A percentile compares a stretch with the other conserved stretches of the same genome.
phyloP scores from a whole-genome alignment of 805 yeast species.

The Debaryomyces castellii region DNA sequence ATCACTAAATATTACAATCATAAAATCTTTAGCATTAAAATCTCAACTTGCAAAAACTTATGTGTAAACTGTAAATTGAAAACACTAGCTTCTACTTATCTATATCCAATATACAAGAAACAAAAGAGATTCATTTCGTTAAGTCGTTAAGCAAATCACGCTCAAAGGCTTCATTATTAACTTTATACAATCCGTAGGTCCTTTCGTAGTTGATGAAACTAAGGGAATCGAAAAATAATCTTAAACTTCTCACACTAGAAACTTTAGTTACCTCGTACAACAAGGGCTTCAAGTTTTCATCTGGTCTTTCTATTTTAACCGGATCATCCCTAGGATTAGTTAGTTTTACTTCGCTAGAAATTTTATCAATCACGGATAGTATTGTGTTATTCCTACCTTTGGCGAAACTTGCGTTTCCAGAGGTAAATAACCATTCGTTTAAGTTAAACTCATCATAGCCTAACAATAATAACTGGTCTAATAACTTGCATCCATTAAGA shows the following conservation, averaged over 20 bases:
- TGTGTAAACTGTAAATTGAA: background rate
- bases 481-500: slow-evolving; percentile 68
- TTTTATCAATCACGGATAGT: slow-evolving; percentile 48
- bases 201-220: slow-evolving; percentile 67
- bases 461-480: slow-evolving; percentile 70
- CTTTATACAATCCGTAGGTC: slow-evolving; percentile 48
- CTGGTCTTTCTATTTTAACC: slow-evolving; percentile 34
- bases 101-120: background rate
- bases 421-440: slow-evolving; percentile 83
- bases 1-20: no score
- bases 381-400: slow-evolving; percentile 32
- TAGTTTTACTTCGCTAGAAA: slow-evolving; percentile 33
- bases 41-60: background rate
- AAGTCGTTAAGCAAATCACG: slow-evolving; percentile 62
- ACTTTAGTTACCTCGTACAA: slow-evolving; percentile 42
- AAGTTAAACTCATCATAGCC: slow-evolving; percentile 75
- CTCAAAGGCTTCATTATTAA: slow-evolving; percentile 43
- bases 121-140: background rate
- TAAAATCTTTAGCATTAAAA: no score
- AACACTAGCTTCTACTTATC: background rate
- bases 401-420: slow-evolving; percentile 64
- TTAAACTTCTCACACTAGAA: slow-evolving; percentile 45
- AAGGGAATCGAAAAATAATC: slow-evolving; percentile 64
- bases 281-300: slow-evolving; percentile 40
- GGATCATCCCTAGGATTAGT: slow-evolving; percentile 34